These are phyloP conservation scores for Boletus speciosus DNA, from an alignment of 768 basidiomycete genomes.

Conservation along the genomic window DNA sequence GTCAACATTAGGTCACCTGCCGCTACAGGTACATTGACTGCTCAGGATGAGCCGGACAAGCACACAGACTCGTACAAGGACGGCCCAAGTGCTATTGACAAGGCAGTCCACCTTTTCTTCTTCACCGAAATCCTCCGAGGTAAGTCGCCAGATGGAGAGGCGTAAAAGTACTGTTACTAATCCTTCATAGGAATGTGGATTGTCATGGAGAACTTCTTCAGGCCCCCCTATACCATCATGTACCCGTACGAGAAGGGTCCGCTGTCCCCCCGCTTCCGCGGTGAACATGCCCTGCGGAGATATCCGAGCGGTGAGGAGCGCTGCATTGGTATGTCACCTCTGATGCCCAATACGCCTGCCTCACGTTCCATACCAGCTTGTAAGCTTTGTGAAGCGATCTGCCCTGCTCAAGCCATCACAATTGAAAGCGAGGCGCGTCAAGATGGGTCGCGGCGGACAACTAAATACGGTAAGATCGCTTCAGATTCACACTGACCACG, in stretches of 20 bases:
- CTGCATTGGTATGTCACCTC: constrained; percentile 78
- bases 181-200: constrained; percentile 87
- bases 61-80: constrained; percentile 66
- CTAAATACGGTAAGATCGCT: constrained; percentile 77
- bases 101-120: constrained; percentile 95
- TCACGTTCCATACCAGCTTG: constrained; percentile 59
- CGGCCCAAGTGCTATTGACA: constrained; percentile 90
- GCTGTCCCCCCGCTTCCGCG: constrained; percentile 94
- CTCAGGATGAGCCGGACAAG: constrained; percentile 44
- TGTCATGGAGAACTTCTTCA: constrained; percentile 86
- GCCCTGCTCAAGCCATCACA: constrained; percentile 98
- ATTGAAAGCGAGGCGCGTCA: constrained; percentile 96
- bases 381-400: constrained; percentile 98
- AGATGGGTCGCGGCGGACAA: constrained; percentile 95
- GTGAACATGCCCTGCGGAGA: constrained; percentile 93
- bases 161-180: constrained; percentile 7
- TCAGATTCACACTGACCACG: neutral
- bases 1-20: constrained; percentile 32
- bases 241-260: constrained; percentile 99
- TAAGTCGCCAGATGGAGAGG: constrained; percentile 35
- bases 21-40: constrained; percentile 33
- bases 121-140: constrained; percentile 98
- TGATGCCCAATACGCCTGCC: neutral
- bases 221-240: constrained; percentile 97
- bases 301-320: constrained; percentile 98